Base-by-base conservation (phyloP, 208 protist genomes). In the Acanthamoeba polyphaga region DNA sequence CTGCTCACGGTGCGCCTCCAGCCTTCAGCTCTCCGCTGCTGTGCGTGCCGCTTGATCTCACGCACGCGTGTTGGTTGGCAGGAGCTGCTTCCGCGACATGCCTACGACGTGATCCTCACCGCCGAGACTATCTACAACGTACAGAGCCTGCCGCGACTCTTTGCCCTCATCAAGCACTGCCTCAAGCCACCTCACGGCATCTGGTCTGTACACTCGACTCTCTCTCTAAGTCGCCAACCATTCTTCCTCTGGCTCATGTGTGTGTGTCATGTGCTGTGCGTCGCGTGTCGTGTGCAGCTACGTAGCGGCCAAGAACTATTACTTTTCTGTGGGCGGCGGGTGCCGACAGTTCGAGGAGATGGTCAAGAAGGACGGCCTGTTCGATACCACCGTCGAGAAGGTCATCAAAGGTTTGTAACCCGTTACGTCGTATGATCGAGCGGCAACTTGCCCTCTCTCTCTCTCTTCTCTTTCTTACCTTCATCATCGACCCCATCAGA, bases 241-340 rank as follows among this genome's bases (percentile, higher is more conserved):
- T 38, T 3, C 3, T 38, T 3, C 38, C 3, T 38, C 38, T 38
- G 38, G 3, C 38, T 49, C 29, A 80, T 80, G 10, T 0, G 29
- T 80, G 38, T 29, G 22, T 88, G n/a, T n/a, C 38, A 3, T 38
- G 38, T 38, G 38, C 38, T 3, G 38, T 38, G 38, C 3, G 38
- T 38, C 38, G 38, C 3, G 38, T 88, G 22, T 24, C 19, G 22
- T 15, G 29, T 9, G 12, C 32, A 76, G 68, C 68, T 94, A 58
- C 68, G 89, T 80, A 34, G 89, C 89, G 34, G 89, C 89, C 38
- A 94, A 94, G 66, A 94, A 22, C 46, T 94, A 94, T 53, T 94
- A 94, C 89, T 94, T 94, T 53, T 53, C 89, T 10, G 89, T 94
- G 34, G 89, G 89, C 13, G 89, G 89, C n/a, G 89, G 89, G n/a